Percentiles rank a stretch among this genome's conserved stretches.
Conservation (phyloP, 208 protist genomes). For the Trypanosoma mega region DNA sequence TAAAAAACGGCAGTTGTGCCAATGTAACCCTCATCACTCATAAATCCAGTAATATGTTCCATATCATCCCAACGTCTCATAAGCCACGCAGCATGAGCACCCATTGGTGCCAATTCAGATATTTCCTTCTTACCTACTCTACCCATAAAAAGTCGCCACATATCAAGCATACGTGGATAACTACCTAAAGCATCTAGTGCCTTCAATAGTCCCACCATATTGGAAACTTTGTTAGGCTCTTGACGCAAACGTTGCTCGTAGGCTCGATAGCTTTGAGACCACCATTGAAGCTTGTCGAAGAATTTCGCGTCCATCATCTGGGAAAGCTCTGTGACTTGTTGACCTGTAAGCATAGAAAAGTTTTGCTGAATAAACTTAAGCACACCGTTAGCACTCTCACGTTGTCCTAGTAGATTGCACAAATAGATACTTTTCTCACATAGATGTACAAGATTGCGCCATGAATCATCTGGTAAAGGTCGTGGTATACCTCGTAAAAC, state of each 20-base stretch:
- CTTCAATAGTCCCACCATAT: slow-evolving; percentile 95
- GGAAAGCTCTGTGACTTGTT: slow-evolving; percentile 60
- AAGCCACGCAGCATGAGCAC: slow-evolving; percentile 95
- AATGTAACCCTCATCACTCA: slow-evolving; percentile 89
- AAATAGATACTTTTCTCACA: slow-evolving; percentile 96
- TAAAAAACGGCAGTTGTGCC: slow-evolving; percentile 93
- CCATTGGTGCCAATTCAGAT: slow-evolving; percentile 91
- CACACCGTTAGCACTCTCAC: slow-evolving; percentile 97
- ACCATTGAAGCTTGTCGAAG: slow-evolving; percentile 97
- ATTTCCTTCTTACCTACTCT: slow-evolving; percentile 72
- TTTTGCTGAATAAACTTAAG: slow-evolving; percentile 94
- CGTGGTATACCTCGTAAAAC: slow-evolving; percentile 58
- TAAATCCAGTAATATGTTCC: slow-evolving; percentile 84
- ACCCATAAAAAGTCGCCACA: slow-evolving; percentile 69
- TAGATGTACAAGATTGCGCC: slow-evolving; percentile 62
- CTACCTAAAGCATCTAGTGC: slow-evolving; percentile 97
- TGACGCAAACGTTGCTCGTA: slow-evolving; percentile 80
- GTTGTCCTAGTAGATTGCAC: slow-evolving; percentile 98
- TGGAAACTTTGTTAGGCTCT: slow-evolving; percentile 84
- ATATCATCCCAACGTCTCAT: slow-evolving; percentile 93
- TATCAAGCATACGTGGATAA: slow-evolving; percentile 86
- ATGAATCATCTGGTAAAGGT: slow-evolving; percentile 59
- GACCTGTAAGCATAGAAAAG: slow-evolving; percentile 79
- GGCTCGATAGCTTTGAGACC: slow-evolving; percentile 95
- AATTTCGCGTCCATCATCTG: slow-evolving; percentile 88